Evolutionary conservation across 257 asterid species (phyloP).

Genomic region (Salvia splendens): DNA sequence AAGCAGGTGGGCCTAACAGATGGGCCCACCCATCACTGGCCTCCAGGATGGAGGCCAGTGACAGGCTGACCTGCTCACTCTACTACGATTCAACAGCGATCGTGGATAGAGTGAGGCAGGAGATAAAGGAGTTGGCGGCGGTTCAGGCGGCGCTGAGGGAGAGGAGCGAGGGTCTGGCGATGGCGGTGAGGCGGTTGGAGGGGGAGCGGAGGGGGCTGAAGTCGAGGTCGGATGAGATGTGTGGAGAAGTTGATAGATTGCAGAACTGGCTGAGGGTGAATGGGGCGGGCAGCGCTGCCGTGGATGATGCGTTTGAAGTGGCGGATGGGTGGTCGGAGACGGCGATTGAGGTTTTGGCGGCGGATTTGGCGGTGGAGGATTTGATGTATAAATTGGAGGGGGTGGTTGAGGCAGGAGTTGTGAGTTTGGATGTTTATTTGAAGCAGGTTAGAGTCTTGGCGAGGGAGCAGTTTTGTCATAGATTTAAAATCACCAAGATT

Average conservation of each 20-base stretch:
- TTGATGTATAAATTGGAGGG: conserved; percentile 44
- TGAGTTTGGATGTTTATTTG: conserved; percentile 40
- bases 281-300: conserved; percentile 2
- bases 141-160: conserved; percentile 34
- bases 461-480: conserved; percentile 46
- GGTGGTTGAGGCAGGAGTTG: conserved; percentile 40
- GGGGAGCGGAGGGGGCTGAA: conserved; percentile 38
- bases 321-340: conserved; percentile 39
- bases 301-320: conserved; percentile 58
- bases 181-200: conserved; percentile 28
- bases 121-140: conserved; percentile 38
- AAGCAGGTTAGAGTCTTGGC: conserved; percentile 60
- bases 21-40: conserved; percentile 31
- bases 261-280: conserved; percentile 49
- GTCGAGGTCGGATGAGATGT: conserved; percentile 30
- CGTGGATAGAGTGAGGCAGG: conserved; percentile 29
- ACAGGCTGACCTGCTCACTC: conserved; percentile 41
- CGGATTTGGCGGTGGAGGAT: conserved; percentile 54
- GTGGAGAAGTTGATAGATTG: conserved; percentile 45
- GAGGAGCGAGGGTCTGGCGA: conserved; percentile 29
- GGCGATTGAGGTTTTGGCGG: conserved; percentile 39
- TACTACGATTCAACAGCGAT: conserved; percentile 39
- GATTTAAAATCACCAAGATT: conserved; percentile 31
- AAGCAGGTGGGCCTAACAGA: conserved; percentile 10
- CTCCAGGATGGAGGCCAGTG: conserved; percentile 57